Percentiles rank a stretch among this genome's conserved stretches.
Evolutionary conservation across 768 basidiomycete species (phyloP).

Genomic region (Hypsizygus marmoreus): DNA sequence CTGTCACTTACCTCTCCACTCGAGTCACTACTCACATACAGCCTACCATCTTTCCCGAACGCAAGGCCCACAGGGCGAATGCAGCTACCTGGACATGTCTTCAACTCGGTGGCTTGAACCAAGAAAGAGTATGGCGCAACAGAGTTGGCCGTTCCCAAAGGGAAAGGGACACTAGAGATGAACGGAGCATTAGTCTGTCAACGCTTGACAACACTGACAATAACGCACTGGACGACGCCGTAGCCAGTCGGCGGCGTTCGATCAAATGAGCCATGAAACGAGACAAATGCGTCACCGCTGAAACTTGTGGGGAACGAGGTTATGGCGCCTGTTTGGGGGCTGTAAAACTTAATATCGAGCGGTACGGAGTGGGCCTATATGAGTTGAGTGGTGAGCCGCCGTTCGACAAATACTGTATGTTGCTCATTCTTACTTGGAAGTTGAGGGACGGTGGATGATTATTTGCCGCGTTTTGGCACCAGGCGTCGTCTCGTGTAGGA

Average conservation of each 20-base stretch:
- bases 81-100: slow-evolving; percentile 40
- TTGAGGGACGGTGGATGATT: slow-evolving; percentile 39
- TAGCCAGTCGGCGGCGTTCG: slow-evolving; percentile 46
- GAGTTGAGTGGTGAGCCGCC: not conserved
- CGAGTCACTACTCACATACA: slow-evolving; percentile 45
- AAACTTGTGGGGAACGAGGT: slow-evolving; percentile 29
- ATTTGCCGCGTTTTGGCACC: slow-evolving; percentile 33
- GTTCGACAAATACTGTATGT: not conserved
- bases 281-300: slow-evolving; percentile 40
- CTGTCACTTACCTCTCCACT: slow-evolving; percentile 39
- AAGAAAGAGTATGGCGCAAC: slow-evolving; percentile 31
- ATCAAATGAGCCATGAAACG: slow-evolving; percentile 47
- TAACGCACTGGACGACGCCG: slow-evolving; percentile 40
- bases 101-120: slow-evolving; percentile 39
- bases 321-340: slow-evolving; percentile 7
- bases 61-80: slow-evolving; percentile 47
- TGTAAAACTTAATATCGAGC: slow-evolving; percentile 47
- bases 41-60: slow-evolving; percentile 34
- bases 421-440: slow-evolving; percentile 36
- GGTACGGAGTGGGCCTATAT: slow-evolving; percentile 49
- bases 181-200: not conserved
- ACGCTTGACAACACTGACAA: not conserved
- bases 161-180: slow-evolving; percentile 27
- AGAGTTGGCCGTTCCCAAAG: slow-evolving; percentile 11
- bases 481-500: slow-evolving; percentile 30